phyloP scores from a whole-genome alignment of 495 filamentous ascomycete genomes.

The Penicillium verhagenii region DNA sequence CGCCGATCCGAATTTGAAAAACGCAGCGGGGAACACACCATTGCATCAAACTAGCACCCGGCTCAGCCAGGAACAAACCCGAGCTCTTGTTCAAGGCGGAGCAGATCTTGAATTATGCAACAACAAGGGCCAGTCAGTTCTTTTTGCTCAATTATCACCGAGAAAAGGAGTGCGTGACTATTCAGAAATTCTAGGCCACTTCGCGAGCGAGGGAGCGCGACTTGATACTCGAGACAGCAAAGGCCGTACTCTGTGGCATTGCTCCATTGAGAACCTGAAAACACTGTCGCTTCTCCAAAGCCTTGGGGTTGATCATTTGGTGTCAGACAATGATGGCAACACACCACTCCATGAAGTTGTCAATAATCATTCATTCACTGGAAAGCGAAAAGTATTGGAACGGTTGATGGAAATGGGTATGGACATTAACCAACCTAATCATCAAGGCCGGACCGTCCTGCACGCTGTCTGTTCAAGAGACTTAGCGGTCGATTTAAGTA shows the following conservation, averaged over 20 bases:
- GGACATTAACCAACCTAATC: constrained; percentile 14
- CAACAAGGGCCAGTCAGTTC: background rate
- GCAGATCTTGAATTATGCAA: background rate
- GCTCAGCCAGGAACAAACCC: background rate
- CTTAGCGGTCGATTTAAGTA: background rate
- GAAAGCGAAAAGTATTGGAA: background rate
- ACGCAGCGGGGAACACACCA: background rate
- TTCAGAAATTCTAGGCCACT: background rate
- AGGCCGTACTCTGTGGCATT: background rate
- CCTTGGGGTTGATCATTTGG: constrained; percentile 9
- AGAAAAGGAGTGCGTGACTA: background rate
- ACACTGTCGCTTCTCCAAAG: constrained; percentile 1
- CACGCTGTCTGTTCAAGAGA: constrained; percentile 12
- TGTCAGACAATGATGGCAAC: constrained; percentile 15
- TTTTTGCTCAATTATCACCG: background rate
- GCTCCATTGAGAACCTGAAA: background rate
- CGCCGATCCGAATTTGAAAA: background rate
- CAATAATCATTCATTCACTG: background rate
- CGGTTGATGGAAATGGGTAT: constrained; percentile 7
- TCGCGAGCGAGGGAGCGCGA: background rate
- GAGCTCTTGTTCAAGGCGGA: background rate
- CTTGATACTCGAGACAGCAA: background rate
- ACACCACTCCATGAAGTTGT: constrained; percentile 15
- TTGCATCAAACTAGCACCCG: background rate
- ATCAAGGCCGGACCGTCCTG: constrained; percentile 13